Conservation (phyloP, 371 early-diverging fungal genomes). For the Dentiscutata heterogama region DNA sequence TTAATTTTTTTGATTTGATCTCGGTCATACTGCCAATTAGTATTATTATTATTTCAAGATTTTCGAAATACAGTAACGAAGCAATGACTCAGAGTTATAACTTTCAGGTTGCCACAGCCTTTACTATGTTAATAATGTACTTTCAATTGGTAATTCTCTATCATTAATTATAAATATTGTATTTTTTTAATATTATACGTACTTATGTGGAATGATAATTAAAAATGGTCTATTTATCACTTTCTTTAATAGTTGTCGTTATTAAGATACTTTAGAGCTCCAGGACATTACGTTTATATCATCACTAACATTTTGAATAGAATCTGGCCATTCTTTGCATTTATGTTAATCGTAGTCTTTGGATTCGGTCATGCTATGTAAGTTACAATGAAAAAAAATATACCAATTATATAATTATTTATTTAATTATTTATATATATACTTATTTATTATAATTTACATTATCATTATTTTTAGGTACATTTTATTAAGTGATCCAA, state of each 20-base stretch:
- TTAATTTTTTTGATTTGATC: conserved; percentile 6
- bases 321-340: neutral
- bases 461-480: no score
- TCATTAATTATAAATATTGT: neutral
- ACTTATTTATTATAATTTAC: no score
- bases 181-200: neutral
- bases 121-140: conserved; percentile 10
- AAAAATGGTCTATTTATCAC: no score
- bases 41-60: neutral
- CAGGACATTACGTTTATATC: conserved; percentile 2
- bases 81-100: neutral
- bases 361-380: conserved; percentile 8
- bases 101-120: neutral
- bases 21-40: neutral
- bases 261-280: neutral
- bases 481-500: no score
- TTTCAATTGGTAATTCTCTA: neutral
- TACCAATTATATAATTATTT: no score
- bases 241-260: neutral
- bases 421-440: no score
- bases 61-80: neutral
- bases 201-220: neutral
- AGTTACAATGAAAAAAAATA: neutral
- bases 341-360: conserved; percentile 1
- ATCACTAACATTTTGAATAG: neutral